Evolutionary conservation across 2,329 filamentous ascomycete species (phyloP).

Genomic region (Nannizzia gypsea): DNA sequence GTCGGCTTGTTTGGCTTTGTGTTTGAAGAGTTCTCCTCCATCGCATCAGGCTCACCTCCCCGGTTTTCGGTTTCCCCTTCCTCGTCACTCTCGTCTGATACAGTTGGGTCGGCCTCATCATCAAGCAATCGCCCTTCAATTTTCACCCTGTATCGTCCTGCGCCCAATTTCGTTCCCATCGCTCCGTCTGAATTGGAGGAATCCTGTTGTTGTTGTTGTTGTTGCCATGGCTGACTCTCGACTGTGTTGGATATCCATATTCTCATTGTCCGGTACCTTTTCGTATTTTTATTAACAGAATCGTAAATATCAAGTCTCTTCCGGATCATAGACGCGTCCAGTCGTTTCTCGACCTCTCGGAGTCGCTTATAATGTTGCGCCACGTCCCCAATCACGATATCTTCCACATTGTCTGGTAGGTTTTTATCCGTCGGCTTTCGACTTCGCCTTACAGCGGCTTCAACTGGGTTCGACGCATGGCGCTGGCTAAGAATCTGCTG

Average conservation of each 20-base stretch:
- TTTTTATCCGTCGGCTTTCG: conserved; percentile 91
- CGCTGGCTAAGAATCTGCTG: conserved; percentile 29
- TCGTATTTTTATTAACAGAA: conserved; percentile 59
- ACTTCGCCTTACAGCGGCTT: conserved; percentile 60
- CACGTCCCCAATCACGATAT: conserved; percentile 68
- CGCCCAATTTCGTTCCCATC: conserved; percentile 46
- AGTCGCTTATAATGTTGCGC: conserved; percentile 72
- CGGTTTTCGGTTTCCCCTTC: conserved; percentile 28
- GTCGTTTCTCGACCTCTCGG: conserved; percentile 70
- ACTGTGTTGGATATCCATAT: conserved; percentile 93
- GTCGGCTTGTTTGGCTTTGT: conserved; percentile 18
- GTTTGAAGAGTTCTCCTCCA: conserved; percentile 48
- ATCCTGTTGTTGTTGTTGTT: conserved; percentile 65
- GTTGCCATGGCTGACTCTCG: conserved; percentile 90
- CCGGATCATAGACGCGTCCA: conserved; percentile 88
- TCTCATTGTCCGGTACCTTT: conserved; percentile 73
- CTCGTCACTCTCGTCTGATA: conserved; percentile 41
- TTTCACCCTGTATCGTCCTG: conserved; percentile 61
- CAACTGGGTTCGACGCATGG: conserved; percentile 27
- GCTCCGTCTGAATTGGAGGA: conserved; percentile 40
- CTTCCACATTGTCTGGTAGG: conserved; percentile 79
- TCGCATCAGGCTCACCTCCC: conserved; percentile 40
- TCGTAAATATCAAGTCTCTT: conserved; percentile 88
- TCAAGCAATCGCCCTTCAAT: conserved; percentile 80
- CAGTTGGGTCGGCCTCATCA: conserved; percentile 46